Base-by-base conservation (phyloP, 2,329 filamentous ascomycete species). In the Cytospora piceae region DNA sequence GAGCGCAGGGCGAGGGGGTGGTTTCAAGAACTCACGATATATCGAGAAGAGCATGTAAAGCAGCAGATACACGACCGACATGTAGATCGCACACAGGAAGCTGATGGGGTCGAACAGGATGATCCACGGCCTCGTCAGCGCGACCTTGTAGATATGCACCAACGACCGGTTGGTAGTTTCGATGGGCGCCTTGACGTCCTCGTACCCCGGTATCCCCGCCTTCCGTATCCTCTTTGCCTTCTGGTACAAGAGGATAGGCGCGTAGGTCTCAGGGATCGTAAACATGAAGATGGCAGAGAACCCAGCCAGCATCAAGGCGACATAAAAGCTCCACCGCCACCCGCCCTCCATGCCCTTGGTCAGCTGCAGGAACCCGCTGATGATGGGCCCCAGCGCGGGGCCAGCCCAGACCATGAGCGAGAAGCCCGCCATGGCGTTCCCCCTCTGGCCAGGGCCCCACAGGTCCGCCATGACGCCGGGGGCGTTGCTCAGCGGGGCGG, bases 11-110 rank as follows among this genome's bases (percentile, higher is more conserved):
- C n/a, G n/a, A n/a, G n/a, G n/a, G n/a, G n/a, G n/a, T n/a, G n/a
- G n/a, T n/a, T n/a, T n/a, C n/a, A n/a, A n/a, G n/a, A n/a, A 59
- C 65, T 65, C 11, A 67, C 65, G 82, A 62, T 86, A 87, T 64
- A 85, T 85, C 27, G 77, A 81, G 73, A 87, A 87, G 14, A 87
- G 78, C 83, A 87, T 86, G 73, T 85, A 85, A 11, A 84, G 74
- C 1, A 85, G 75, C 7, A 76, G 79, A 66, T 85, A 86, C 4
- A 85, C 81, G 14, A 86, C 77, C 1, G 80, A 78, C 70, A 85
- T 76, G 70, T 86, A 86, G 34, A 86, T 72, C 17, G 83, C 83
- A 63, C 79, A 78, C 4, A 83, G 73, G 59, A 85, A 77, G 0
- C 81, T 83, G 46, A 86, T 85, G 0, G 82, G 74, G 67, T 85